These are phyloP conservation scores for Cardamine occulta DNA, from an alignment of 345 rosid genomes.

Conservation along the genomic window DNA sequence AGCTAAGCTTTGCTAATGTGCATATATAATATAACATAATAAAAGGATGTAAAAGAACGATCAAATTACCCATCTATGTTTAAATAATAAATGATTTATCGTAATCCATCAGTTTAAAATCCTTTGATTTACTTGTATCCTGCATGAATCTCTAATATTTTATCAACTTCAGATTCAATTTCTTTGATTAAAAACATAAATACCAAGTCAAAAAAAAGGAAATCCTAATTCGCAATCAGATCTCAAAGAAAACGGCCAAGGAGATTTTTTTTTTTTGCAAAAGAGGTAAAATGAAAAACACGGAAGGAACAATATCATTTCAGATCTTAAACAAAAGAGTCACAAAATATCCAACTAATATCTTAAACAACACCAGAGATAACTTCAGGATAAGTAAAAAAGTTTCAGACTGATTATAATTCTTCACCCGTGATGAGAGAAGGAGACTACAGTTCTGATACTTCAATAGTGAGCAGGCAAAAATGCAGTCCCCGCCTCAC, in stretches of 20 bases:
- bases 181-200: neutral
- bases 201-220: neutral
- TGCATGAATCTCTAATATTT: neutral
- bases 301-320: neutral
- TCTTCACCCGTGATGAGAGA: slow-evolving; percentile 19
- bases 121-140: neutral
- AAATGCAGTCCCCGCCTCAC: slow-evolving; percentile 70
- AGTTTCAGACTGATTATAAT: slow-evolving; percentile 29
- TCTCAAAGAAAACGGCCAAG: too few species aligned
- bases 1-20: neutral
- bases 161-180: neutral
- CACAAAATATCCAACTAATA: slow-evolving; percentile 24
- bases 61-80: neutral
- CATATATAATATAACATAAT: too few species aligned
- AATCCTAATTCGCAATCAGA: neutral
- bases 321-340: slow-evolving; percentile 10
- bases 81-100: too few species aligned
- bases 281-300: neutral
- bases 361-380: slow-evolving; percentile 10
- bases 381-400: slow-evolving; percentile 12
- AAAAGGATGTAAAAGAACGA: too few species aligned
- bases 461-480: slow-evolving; percentile 48
- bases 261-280: neutral
- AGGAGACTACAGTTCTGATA: slow-evolving; percentile 3
- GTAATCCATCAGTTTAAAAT: neutral